These are phyloP conservation scores for Apiospora pterosperma DNA, from an alignment of 2,329 filamentous ascomycete genomes.

Conservation along the genomic window DNA sequence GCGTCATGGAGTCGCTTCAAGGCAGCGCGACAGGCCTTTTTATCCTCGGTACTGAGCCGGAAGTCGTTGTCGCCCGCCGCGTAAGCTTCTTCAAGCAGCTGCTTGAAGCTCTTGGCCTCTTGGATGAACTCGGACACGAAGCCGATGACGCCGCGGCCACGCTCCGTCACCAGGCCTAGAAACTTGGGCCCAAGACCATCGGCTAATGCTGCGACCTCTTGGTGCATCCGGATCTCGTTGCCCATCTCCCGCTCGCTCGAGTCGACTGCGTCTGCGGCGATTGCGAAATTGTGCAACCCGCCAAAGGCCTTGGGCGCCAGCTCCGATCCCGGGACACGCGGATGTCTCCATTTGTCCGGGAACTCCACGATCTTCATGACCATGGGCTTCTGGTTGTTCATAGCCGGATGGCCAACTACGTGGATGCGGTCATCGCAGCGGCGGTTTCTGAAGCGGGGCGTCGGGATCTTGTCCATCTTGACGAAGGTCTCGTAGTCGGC, in stretches of 20 bases:
- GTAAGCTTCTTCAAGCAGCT: background rate
- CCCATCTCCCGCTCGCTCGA: background rate
- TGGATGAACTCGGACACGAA: background rate
- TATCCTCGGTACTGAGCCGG: background rate
- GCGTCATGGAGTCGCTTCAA: background rate
- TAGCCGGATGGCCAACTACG: background rate
- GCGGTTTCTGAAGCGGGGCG: background rate
- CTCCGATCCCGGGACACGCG: too few relatives aligned
- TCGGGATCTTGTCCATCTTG: background rate
- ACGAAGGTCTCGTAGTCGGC: background rate
- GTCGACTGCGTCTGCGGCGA: background rate
- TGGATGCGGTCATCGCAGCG: background rate
- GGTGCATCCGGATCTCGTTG: background rate
- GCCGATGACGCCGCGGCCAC: conserved; percentile 7
- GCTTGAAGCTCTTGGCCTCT: background rate
- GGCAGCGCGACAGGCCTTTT: background rate
- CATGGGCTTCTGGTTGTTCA: background rate
- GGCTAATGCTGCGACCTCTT: background rate
- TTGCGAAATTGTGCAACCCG: background rate
- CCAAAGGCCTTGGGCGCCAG: background rate
- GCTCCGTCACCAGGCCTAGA: background rate
- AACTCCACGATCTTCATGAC: conserved; percentile 5
- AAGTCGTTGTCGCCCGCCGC: background rate
- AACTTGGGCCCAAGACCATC: background rate
- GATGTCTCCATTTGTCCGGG: background rate